A percentile compares a stretch with the other conserved stretches of the same genome.
Conservation (phyloP, 2,329 filamentous ascomycete genomes). For the Coniochaeta sp. region DNA sequence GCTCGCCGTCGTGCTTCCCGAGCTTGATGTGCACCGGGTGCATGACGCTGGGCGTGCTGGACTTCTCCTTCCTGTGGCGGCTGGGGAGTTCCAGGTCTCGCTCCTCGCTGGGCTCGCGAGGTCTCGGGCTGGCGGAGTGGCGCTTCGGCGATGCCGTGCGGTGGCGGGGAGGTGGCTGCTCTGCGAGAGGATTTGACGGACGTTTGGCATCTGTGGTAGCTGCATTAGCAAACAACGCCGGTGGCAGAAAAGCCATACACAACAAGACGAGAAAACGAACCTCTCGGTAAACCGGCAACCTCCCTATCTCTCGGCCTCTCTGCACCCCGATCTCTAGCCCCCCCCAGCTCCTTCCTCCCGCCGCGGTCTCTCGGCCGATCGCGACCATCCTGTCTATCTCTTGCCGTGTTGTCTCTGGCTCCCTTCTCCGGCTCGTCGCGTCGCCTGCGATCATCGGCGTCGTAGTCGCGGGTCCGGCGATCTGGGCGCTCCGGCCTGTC, state of each 20-base stretch:
- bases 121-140: conserved; percentile 11
- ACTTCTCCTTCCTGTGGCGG: conserved; percentile 9
- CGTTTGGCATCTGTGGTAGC: neutral
- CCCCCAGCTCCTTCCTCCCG: neutral
- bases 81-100: conserved; percentile 12
- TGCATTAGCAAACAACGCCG: neutral
- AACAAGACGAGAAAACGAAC: neutral
- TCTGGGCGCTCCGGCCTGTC: neutral
- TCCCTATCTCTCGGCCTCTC: neutral
- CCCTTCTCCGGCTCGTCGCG: neutral
- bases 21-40: conserved; percentile 3
- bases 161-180: neutral
- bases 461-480: neutral
- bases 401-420: neutral
- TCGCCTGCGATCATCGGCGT: neutral
- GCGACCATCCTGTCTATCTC: neutral
- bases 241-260: neutral
- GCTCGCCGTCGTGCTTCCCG: neutral
- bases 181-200: neutral
- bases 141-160: conserved; percentile 7
- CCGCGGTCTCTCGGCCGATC: neutral
- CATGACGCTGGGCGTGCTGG: conserved; percentile 9
- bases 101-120: conserved; percentile 4
- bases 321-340: neutral
- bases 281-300: neutral